A percentile compares a stretch with the other conserved stretches of the same genome.
Conservation (phyloP, 768 basidiomycete genomes). For the Boletus edulis region DNA sequence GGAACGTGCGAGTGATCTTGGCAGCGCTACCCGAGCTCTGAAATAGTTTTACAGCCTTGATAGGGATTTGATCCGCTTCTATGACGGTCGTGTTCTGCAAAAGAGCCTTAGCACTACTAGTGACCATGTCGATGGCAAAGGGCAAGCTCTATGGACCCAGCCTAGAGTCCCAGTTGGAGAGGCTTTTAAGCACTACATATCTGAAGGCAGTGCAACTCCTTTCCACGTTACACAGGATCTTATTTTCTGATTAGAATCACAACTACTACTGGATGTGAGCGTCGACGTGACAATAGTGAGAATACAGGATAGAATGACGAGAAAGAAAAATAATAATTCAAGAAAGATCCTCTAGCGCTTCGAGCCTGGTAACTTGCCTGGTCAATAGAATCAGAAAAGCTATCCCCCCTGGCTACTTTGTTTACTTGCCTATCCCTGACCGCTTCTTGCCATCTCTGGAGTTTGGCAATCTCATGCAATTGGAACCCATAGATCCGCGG, state of each 20-base stretch:
- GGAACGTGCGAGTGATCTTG: conserved; percentile 18
- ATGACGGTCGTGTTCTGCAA: conserved; percentile 2
- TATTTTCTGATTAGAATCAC: neutral
- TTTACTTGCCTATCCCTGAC: conserved; percentile 69
- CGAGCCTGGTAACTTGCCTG: conserved; percentile 50
- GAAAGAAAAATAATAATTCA: conserved; percentile 7
- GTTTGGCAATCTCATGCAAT: conserved; percentile 87
- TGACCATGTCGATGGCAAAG: neutral
- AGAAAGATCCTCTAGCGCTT: conserved; percentile 41
- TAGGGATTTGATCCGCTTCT: conserved; percentile 10
- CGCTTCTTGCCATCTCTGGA: conserved; percentile 96
- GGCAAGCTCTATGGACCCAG: too few relatives aligned
- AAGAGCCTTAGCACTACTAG: neutral
- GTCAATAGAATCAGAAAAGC: conserved; percentile 5
- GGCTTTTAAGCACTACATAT: too few relatives aligned
- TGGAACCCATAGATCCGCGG: conserved; percentile 98
- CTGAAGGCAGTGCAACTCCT: neutral
- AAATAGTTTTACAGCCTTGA: conserved; percentile 21
- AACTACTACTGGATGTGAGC: neutral
- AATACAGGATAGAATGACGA: neutral
- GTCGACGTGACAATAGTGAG: neutral
- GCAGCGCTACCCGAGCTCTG: conserved; percentile 6
- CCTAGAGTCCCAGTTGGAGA: too few relatives aligned
- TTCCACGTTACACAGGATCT: neutral
- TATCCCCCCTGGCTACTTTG: neutral